Evolutionary conservation across 345 rosid genomes (phyloP), one percentile per base, ranked within the genome.

Genomic region (Pugionium cornutum): DNA sequence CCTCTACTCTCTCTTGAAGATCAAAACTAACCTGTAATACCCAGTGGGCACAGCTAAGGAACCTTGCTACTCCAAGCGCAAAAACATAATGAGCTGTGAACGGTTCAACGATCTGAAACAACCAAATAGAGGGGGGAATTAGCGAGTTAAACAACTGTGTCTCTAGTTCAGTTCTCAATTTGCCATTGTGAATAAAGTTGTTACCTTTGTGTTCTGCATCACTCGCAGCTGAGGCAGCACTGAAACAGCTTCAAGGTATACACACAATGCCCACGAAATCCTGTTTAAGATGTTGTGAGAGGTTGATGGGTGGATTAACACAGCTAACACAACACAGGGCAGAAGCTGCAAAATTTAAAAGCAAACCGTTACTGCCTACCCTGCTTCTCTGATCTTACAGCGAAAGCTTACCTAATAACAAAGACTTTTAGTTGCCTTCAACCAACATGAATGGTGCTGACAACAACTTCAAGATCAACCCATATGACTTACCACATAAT

Each of bases 71-170:
- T 64, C 99, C 99, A 73, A 95, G 69, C 2, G 99, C 99, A 81
- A 95, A 95, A 47, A 95, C 99, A 79, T 95, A 95, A 84, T 95
- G 99, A 43, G 99, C 98, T 2, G 99, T 95, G 83, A 95, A 95
- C 53, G 99, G 99, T 74, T 95, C 99, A 18, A 95, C 98, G 45
- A 95, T 95, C 99, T 95, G 90, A 58, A 75, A 77, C 62, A 42
- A 37, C 53, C 46, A n/a, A 41, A 35, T 28, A 26, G 11, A 44
- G 28, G 9, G 1, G 7, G 26, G n/a, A n/a, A 49, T 59, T n/a
- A 70, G 66, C n/a, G 31, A 67, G 62, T 49, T 2, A 37, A 34
- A n/a, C 54, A 60, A 59, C 46, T 48, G 28, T 8, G 39, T n/a
- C n/a, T 65, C 18, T 7, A 2, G 7, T 7, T 41, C 32, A n/a